Evolutionary conservation across 2,329 filamentous ascomycete genomes (phyloP).

Genomic region (Zymoseptoria passerinii): DNA sequence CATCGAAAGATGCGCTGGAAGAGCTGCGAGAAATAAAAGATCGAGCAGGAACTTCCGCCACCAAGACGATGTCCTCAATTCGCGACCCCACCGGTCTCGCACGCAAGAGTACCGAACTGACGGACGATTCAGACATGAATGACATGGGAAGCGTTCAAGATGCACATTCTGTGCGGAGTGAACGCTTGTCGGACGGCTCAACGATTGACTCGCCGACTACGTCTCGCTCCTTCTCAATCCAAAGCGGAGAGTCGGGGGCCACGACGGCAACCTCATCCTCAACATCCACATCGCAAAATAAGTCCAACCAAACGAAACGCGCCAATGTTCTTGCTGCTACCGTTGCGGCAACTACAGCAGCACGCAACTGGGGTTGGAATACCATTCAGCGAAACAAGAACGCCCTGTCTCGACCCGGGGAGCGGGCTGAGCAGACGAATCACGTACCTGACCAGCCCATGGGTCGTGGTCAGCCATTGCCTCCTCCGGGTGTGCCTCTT

Average conservation of each 20-base stretch:
- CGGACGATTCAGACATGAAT: background rate
- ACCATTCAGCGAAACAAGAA: slow-evolving; percentile 19
- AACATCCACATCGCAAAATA: slow-evolving; percentile 2
- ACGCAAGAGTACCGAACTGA: background rate
- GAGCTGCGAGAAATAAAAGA: slow-evolving; percentile 23
- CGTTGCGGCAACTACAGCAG: slow-evolving; percentile 27
- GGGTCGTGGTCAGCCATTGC: slow-evolving; percentile 72
- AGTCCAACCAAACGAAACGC: slow-evolving; percentile 12
- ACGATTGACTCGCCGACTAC: slow-evolving; percentile 3
- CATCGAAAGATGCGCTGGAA: slow-evolving; percentile 24
- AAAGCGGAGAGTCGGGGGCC: slow-evolving; percentile 9
- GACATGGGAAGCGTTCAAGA: slow-evolving; percentile 1
- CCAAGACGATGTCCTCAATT: slow-evolving; percentile 1
- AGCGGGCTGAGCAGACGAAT: slow-evolving; percentile 23
- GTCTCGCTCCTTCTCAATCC: slow-evolving; percentile 11
- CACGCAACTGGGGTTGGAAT: slow-evolving; percentile 27
- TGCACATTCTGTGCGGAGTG: background rate
- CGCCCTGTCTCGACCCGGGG: slow-evolving; percentile 30
- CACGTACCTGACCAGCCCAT: slow-evolving; percentile 50
- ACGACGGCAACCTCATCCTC: slow-evolving; percentile 7
- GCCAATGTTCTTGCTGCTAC: slow-evolving; percentile 26
- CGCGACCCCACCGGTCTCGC: background rate
- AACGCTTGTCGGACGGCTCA: slow-evolving; percentile 3
- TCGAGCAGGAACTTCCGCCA: slow-evolving; percentile 8
- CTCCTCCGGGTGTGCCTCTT: slow-evolving; percentile 70